Evolutionary conservation across 192 early-diverging fungal species (phyloP).

Genomic region (Linnemannia schmuckeri): DNA sequence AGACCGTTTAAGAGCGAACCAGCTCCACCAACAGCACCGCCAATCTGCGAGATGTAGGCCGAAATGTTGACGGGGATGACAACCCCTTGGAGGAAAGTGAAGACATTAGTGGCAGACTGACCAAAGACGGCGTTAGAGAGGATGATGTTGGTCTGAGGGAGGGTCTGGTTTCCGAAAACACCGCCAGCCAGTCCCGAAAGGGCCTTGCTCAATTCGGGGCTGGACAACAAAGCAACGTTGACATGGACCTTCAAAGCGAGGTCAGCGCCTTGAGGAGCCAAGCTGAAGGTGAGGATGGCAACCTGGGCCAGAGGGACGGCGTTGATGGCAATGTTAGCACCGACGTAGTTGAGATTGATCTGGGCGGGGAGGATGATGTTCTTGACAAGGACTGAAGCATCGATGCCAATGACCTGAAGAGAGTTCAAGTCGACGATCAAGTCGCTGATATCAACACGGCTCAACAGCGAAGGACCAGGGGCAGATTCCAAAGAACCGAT

Average conservation of each 20-base stretch:
- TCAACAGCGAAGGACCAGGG: conserved; percentile 10
- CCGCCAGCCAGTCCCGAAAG: conserved; percentile 18
- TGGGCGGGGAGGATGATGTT: conserved; percentile 26
- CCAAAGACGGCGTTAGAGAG: conserved; percentile 29
- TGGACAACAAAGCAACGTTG: conserved; percentile 10
- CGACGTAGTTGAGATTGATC: conserved; percentile 32
- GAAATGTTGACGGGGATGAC: conserved; percentile 15
- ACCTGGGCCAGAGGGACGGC: conserved; percentile 10
- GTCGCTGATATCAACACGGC: conserved; percentile 9
- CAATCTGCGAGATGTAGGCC: conserved; percentile 20
- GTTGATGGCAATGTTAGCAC: conserved; percentile 19
- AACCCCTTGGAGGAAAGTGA: conserved; percentile 20
- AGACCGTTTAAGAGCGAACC: conserved; percentile 14
- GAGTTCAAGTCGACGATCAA: conserved; percentile 29
- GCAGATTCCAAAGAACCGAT: conserved; percentile 1
- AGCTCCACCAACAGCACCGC: background rate
- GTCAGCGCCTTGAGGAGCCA: conserved; percentile 10
- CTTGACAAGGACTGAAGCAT: conserved; percentile 21
- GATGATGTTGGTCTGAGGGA: conserved; percentile 19
- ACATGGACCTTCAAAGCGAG: conserved; percentile 6
- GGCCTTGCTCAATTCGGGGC: conserved; percentile 7
- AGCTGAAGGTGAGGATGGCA: conserved; percentile 17
- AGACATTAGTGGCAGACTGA: conserved; percentile 23
- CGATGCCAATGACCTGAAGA: conserved; percentile 24
- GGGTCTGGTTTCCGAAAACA: conserved; percentile 24